phyloP scores from a whole-genome alignment of 352 stramenopile species.

The Globisporangium ultimum region DNA sequence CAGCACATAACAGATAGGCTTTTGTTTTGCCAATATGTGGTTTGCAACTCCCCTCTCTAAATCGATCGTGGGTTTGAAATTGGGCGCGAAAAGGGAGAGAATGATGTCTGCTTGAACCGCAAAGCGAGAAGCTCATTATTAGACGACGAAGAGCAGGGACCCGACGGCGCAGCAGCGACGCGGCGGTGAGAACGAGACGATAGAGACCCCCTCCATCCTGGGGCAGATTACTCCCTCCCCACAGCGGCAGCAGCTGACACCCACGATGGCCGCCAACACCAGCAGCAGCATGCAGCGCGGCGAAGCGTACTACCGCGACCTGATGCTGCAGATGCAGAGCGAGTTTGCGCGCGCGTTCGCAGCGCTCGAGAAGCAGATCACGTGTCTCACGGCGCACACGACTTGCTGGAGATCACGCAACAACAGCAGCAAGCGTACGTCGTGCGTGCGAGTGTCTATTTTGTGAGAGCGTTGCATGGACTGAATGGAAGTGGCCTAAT shows the following conservation, averaged over 20 bases:
- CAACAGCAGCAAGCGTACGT: constrained; percentile 18
- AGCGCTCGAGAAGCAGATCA: constrained; percentile 58
- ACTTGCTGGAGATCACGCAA: constrained; percentile 23
- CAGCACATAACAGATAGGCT: too few relatives aligned
- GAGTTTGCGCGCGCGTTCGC: constrained; percentile 49
- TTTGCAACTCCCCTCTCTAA: neutral
- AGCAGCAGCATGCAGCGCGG: constrained; percentile 3
- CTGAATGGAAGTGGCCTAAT: neutral
- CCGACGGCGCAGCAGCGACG: neutral
- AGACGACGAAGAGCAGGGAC: neutral
- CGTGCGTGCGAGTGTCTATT: neutral
- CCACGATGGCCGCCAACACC: neutral
- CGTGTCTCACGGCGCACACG: constrained; percentile 41
- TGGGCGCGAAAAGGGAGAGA: neutral
- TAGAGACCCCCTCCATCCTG: too few relatives aligned
- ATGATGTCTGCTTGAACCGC: neutral
- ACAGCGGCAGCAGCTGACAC: neutral
- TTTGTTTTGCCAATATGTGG: neutral
- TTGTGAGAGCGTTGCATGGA: neutral
- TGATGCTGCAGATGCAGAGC: constrained; percentile 56
- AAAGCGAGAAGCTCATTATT: too few relatives aligned
- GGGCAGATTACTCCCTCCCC: too few relatives aligned
- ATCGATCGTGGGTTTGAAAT: neutral
- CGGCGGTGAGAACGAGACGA: neutral
- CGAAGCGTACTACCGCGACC: constrained; percentile 41